Conservation (phyloP, 169 alveolate genomes). For the Cryptosporidium muris region DNA sequence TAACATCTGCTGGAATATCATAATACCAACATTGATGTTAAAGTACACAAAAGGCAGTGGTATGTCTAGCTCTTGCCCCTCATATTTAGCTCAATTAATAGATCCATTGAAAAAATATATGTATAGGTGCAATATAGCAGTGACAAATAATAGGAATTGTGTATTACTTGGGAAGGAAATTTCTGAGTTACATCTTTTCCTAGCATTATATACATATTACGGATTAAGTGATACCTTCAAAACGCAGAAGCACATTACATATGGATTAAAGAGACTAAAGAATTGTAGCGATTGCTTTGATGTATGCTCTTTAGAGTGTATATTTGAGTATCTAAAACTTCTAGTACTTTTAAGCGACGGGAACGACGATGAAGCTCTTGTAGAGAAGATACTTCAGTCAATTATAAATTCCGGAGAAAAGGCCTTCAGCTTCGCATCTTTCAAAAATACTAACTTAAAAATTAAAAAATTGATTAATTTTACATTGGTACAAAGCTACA, state of each 20-base stretch:
- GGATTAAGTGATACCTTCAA: constrained; percentile 13
- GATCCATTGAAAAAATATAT: constrained; percentile 1
- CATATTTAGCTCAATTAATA: constrained; percentile 37
- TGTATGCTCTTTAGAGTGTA: constrained; percentile 43
- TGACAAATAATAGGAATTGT: not conserved
- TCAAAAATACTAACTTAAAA: not conserved
- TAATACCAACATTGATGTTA: constrained; percentile 37
- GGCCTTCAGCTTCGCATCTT: constrained; percentile 8
- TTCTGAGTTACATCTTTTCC: constrained; percentile 34
- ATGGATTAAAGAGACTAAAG: constrained; percentile 1
- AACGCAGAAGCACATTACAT: constrained; percentile 1
- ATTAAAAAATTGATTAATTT: constrained; percentile 12
- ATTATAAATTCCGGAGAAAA: constrained; percentile 9
- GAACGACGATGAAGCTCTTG: constrained; percentile 1
- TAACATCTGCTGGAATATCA: constrained; percentile 10
- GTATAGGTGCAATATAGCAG: not conserved
- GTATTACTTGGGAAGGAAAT: not conserved
- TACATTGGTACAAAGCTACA: constrained; percentile 14
- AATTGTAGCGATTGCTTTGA: constrained; percentile 16
- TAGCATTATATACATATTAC: constrained; percentile 14
- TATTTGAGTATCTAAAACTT: constrained; percentile 16
- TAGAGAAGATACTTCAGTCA: constrained; percentile 1
- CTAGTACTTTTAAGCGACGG: constrained; percentile 1
- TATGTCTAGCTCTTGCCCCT: not conserved
- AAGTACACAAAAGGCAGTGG: not conserved